Base-by-base conservation (phyloP, 805 yeast genomes). In the Alloascoidea hylecoeti region DNA sequence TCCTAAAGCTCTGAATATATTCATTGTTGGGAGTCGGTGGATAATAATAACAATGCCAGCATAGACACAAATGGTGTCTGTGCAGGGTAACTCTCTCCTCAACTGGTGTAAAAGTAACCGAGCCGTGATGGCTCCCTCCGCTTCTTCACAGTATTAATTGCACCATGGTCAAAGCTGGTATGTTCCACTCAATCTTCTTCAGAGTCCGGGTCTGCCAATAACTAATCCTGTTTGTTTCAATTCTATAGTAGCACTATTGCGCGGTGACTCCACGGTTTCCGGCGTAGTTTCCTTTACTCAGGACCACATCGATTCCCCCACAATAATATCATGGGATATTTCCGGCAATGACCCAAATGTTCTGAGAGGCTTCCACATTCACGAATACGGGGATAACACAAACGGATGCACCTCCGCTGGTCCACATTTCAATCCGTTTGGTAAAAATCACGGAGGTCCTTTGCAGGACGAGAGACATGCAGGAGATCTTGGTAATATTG, bases 401-500 rank as follows among this genome's bases (percentile, higher is more conserved):
- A 92, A 92, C 61, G 98, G 98, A 49, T 92, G 98, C 69, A 89
- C 95, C 43, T 79, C 92, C 49, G 92, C 94, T 38, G 94, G 94
- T 57, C 94, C 94, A 40, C 94, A 82, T 64, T 82, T 79, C 72
- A 73, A 82, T 69, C 92, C 92, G 48, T 78, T 78, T 53, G 66
- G 69, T 41, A 80, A 81, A 70, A 73, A 73, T 48, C 96, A 86
- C 60, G 96, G 96, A 68, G 86, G 88, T 41, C 95, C 95, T 63
- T 74, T 73, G 52, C 94, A 80, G 50, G 78, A 67, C 45, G 58
- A 38, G 41, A 72, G 83, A 69, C 85, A 78, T 60, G 81, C 75
- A 53, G 94, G 94, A 64, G 94, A 82, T 60, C 64, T 82, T 63
- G 94, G 94, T 61, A 82, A 82, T 70, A 64, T 82, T 52, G 55